Percentiles rank a stretch among this genome's conserved stretches.
These are phyloP conservation scores for Erysimum pusillum DNA, from an alignment of 441 rosid species.

Conservation along the genomic window DNA sequence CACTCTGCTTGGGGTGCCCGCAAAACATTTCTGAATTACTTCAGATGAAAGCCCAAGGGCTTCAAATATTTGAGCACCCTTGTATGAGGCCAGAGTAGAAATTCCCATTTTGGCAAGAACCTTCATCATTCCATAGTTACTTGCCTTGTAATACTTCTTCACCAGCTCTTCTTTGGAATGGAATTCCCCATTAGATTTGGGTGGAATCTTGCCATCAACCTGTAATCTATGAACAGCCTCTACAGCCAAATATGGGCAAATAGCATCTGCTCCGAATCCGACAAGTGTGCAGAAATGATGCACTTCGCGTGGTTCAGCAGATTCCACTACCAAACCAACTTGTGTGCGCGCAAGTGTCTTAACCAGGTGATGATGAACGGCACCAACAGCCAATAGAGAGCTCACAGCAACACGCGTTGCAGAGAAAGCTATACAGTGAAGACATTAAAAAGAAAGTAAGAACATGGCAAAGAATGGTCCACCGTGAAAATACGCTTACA, in stretches of 20 bases:
- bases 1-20: slow-evolving; percentile 99
- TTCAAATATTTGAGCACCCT: slow-evolving; percentile 99
- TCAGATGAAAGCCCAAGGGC: slow-evolving; percentile 98
- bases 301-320: slow-evolving; percentile 99
- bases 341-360: slow-evolving; percentile 91
- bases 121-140: slow-evolving; percentile 99
- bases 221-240: slow-evolving; percentile 94
- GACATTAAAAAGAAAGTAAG: slow-evolving; percentile 20
- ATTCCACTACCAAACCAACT: slow-evolving; percentile 89
- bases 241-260: slow-evolving; percentile 93
- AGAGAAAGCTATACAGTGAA: slow-evolving; percentile 72
- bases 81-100: slow-evolving; percentile 97
- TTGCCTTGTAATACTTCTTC: slow-evolving; percentile 96
- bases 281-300: slow-evolving; percentile 99
- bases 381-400: slow-evolving; percentile 99
- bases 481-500: too few relatives aligned
- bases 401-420: slow-evolving; percentile 89
- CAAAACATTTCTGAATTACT: slow-evolving; percentile 96
- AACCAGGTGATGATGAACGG: slow-evolving; percentile 97
- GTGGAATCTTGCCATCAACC: slow-evolving; percentile 98
- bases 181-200: slow-evolving; percentile 86
- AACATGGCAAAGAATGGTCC: not conserved
- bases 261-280: slow-evolving; percentile 99
- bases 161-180: slow-evolving; percentile 89
- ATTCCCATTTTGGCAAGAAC: slow-evolving; percentile 99